Evolutionary conservation across 306 rosid species (phyloP), one percentile per base, ranked within the genome.

Genomic region (Prunus mume): DNA sequence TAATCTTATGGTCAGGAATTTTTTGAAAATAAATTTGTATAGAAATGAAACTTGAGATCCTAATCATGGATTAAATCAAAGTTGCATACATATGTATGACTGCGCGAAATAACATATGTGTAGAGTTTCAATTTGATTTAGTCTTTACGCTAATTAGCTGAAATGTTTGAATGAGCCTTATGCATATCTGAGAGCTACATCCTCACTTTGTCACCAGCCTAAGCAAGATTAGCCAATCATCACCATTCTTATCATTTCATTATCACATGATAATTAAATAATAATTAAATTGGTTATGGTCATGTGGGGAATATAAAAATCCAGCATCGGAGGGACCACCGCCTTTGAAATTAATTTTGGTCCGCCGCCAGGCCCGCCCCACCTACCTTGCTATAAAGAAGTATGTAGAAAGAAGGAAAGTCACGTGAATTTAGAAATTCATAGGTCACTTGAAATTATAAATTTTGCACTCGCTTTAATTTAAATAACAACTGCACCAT

Each of bases 191-290:
- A 17, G 45, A 63, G 45, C 12, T 62, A 12, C 7, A 3, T 19
- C 69, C 49, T 73, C 57, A 60, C 15, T 10, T 45, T 47, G 77
- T 45, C 77, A 73, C 46, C 69, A 13, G 28, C 69, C 69, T 60
- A 60, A 60, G 69, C 66, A 72, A 32, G 18, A 58, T 34, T 14
- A 20, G 13, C 38, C 76, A 55, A 22, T 20, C 66, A 55, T 38
- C 52, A 38, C 17, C 76, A 41, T 22, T 22, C 55, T 15, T 72
- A 72, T 57, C 55, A 9, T 57, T 28, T 38, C 20, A 72, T 65
- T 19, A 18, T 34, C 24, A 34, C 3, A 17, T 63, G n/a, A 18
- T 7, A 28, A 27, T 18, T 18, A 51, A 12, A n/a, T 55, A 50
- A 2, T 2, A 46, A 52, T 62, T 62, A 30, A 18, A 63, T 3